These are phyloP conservation scores for Crataegus laevigata DNA, from an alignment of 306 rosid species.

Conservation along the genomic window DNA sequence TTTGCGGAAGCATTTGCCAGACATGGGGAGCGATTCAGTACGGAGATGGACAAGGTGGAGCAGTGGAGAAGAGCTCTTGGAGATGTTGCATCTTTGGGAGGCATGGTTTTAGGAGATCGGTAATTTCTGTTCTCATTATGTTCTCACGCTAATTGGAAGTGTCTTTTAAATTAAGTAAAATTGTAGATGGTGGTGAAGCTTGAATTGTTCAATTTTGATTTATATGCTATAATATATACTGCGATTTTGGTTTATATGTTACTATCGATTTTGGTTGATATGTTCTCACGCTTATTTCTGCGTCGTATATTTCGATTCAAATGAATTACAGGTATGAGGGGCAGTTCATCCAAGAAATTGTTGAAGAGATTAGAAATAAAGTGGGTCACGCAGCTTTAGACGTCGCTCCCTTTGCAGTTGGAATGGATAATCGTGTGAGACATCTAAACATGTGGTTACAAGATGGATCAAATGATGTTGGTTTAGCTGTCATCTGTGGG, in stretches of 20 bases:
- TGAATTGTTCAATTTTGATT: no score
- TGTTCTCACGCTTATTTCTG: not conserved
- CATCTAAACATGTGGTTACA: not conserved
- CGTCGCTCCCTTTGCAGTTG: not conserved
- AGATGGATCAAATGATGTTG: not conserved
- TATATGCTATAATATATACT: no score
- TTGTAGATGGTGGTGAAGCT: no score
- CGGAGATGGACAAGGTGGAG: not conserved
- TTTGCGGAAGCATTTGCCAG: not conserved
- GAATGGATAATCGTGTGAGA: not conserved
- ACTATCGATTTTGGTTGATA: no score
- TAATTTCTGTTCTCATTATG: not conserved
- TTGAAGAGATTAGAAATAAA: not conserved
- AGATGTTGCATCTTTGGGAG: not conserved
- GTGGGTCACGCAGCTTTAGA: not conserved
- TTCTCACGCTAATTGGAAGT: not conserved
- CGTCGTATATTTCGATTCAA: not conserved
- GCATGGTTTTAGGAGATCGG: slow-evolving; percentile 2
- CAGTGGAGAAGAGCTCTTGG: not conserved
- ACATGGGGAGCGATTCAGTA: not conserved
- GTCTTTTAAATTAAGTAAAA: no score
- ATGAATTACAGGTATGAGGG: not conserved
- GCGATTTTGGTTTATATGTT: no score
- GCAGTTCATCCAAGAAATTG: not conserved
- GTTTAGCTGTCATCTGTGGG: not conserved